Percentiles rank a stretch among this genome's conserved stretches.
phyloP scores from a whole-genome alignment of 2,329 filamentous ascomycete genomes.

The Dactylonectria estremocensis region DNA sequence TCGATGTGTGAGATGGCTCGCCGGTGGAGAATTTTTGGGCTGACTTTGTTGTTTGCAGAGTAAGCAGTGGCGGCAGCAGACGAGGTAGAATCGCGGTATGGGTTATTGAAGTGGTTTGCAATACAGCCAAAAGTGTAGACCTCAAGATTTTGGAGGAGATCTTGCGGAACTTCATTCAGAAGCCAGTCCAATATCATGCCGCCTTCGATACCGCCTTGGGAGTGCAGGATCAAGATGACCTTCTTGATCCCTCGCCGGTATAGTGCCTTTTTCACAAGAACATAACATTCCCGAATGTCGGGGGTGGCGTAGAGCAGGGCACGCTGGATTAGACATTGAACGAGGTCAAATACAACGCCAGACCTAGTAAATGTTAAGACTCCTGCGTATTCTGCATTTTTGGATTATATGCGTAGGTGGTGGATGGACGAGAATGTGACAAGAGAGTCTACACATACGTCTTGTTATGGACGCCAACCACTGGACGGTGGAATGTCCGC shows the following conservation, averaged over 20 bases:
- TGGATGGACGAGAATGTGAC: not conserved
- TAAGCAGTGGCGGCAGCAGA: not conserved
- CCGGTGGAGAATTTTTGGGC: not conserved
- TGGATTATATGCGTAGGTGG: not conserved
- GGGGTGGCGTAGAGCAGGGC: conserved; percentile 35
- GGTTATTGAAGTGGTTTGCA: conserved; percentile 39
- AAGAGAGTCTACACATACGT: conserved; percentile 21
- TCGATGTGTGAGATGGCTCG: conserved; percentile 31
- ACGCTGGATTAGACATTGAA: conserved; percentile 34
- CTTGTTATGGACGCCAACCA: conserved; percentile 33
- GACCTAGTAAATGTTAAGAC: conserved; percentile 14
- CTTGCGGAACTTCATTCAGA: conserved; percentile 32
- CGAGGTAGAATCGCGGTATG: conserved; percentile 15
- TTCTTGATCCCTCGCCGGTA: conserved; percentile 27
- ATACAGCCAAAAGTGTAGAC: conserved; percentile 38
- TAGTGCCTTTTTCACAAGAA: conserved; percentile 35
- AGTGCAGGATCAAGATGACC: conserved; percentile 33
- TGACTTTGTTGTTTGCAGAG: not conserved
- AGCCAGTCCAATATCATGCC: conserved; percentile 40
- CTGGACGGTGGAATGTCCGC: conserved; percentile 32
- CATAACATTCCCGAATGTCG: conserved; percentile 34
- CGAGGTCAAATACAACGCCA: conserved; percentile 34
- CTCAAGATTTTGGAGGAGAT: conserved; percentile 34
- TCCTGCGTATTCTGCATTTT: not conserved
- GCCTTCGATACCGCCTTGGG: conserved; percentile 34